A percentile compares a stretch with the other conserved stretches of the same genome.
Evolutionary conservation across 2,329 filamentous ascomycete species (phyloP).

Genomic region (Pyrenochaeta sp.): DNA sequence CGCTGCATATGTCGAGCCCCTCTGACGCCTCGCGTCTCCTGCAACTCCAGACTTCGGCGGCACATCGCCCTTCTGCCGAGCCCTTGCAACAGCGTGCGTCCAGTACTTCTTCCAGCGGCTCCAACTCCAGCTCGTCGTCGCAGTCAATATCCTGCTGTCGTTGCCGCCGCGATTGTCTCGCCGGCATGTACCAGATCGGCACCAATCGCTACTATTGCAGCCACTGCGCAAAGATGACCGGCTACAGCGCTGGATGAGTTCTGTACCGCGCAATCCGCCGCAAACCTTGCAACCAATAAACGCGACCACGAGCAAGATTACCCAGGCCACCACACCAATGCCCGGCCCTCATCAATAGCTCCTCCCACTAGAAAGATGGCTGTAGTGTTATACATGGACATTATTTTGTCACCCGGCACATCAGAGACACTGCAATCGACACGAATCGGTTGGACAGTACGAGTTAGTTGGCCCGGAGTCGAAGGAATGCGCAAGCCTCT

Average conservation of each 20-base stretch:
- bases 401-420: conserved; percentile 4
- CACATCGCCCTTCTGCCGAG: conserved; percentile 40
- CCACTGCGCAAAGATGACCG: conserved; percentile 50
- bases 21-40: conserved; percentile 45
- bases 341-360: conserved; percentile 1
- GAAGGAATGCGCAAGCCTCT: no score
- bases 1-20: conserved; percentile 28
- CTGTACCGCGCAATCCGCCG: background rate
- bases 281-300: conserved; percentile 1
- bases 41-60: conserved; percentile 49
- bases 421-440: no score
- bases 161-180: conserved; percentile 42
- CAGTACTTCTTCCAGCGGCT: conserved; percentile 17
- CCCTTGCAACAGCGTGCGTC: conserved; percentile 30
- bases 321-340: no score
- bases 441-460: no score
- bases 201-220: conserved; percentile 51
- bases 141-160: conserved; percentile 41
- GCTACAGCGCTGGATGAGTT: conserved; percentile 46
- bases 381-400: conserved; percentile 7
- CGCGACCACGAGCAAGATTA: background rate
- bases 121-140: conserved; percentile 21
- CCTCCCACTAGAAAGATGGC: no score
- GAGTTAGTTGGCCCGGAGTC: no score
- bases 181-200: conserved; percentile 47